These are phyloP conservation scores for Beauveria varroae DNA, from an alignment of 2,329 filamentous ascomycete genomes.

Conservation along the genomic window DNA sequence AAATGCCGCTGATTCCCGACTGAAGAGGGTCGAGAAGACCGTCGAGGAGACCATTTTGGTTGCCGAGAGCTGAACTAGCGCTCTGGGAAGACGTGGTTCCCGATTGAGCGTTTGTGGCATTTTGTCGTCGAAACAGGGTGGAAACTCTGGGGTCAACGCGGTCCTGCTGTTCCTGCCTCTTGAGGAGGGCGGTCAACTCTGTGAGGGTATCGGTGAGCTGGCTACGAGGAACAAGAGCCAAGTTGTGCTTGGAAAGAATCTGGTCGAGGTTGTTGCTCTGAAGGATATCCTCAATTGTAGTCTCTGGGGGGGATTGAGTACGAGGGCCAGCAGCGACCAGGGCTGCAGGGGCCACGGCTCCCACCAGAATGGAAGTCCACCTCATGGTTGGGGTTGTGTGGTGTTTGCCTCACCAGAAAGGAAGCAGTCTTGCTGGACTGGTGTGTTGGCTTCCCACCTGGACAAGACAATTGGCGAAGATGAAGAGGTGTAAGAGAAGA, in stretches of 20 bases:
- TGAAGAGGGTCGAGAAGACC: constrained; percentile 18
- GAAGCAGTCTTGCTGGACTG: constrained; percentile 10
- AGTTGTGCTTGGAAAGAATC: constrained; percentile 34
- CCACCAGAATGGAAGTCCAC: constrained; percentile 28
- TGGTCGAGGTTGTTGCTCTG: constrained; percentile 36
- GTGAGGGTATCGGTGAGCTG: constrained; percentile 37
- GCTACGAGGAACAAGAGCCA: constrained; percentile 36
- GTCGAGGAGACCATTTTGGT: constrained; percentile 15
- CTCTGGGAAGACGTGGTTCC: constrained; percentile 14
- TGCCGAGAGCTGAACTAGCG: background rate
- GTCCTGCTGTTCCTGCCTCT: constrained; percentile 20
- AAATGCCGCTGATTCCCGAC: constrained; percentile 6
- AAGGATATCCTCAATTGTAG: constrained; percentile 33
- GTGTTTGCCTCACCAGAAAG: constrained; percentile 10
- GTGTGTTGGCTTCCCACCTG: constrained; percentile 10
- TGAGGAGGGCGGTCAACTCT: constrained; percentile 34
- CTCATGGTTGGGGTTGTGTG: constrained; percentile 23
- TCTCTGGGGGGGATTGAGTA: constrained; percentile 23
- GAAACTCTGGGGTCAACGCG: constrained; percentile 8
- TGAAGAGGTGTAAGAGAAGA: constrained; percentile 6
- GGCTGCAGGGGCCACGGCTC: constrained; percentile 26
- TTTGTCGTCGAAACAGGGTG: constrained; percentile 3
- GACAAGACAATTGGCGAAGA: constrained; percentile 8
- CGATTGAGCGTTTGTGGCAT: constrained; percentile 12
- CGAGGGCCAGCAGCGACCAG: constrained; percentile 22